These are phyloP conservation scores for Protomyces inouyei DNA, from an alignment of 1,139 yeast genomes.

Conservation along the genomic window DNA sequence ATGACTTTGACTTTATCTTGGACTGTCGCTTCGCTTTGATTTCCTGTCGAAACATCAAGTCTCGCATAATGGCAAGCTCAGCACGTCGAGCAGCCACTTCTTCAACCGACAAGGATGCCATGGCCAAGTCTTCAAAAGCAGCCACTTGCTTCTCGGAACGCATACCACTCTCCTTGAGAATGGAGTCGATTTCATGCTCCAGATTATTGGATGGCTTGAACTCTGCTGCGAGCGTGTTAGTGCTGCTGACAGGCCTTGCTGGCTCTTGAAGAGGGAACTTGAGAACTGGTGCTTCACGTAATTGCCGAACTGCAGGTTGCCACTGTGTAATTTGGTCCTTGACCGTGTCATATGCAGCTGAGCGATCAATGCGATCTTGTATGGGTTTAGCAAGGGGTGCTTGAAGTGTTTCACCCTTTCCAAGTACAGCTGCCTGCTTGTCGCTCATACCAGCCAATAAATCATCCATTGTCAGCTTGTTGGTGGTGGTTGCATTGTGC, in stretches of 20 bases:
- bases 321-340: conserved; percentile 82
- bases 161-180: conserved; percentile 62
- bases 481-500: conserved; percentile 30
- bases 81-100: conserved; percentile 73
- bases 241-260: conserved; percentile 43
- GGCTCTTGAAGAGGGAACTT: conserved; percentile 56
- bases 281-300: conserved; percentile 78
- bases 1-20: conserved; percentile 88
- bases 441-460: conserved; percentile 64
- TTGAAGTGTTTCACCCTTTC: conserved; percentile 50
- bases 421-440: conserved; percentile 40
- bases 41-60: conserved; percentile 92
- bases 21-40: conserved; percentile 82
- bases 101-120: conserved; percentile 69
- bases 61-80: conserved; percentile 87
- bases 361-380: conserved; percentile 78
- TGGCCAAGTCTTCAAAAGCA: conserved; percentile 77
- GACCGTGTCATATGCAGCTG: conserved; percentile 85
- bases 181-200: conserved; percentile 59
- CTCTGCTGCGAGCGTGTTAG: conserved; percentile 46
- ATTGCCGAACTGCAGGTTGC: conserved; percentile 74
- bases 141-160: conserved; percentile 71
- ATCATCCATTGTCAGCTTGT: conserved; percentile 63
- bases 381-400: conserved; percentile 83
- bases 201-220: conserved; percentile 57